Conservation (phyloP, 2,329 filamentous ascomycete species). For the Didymella pinodella region DNA sequence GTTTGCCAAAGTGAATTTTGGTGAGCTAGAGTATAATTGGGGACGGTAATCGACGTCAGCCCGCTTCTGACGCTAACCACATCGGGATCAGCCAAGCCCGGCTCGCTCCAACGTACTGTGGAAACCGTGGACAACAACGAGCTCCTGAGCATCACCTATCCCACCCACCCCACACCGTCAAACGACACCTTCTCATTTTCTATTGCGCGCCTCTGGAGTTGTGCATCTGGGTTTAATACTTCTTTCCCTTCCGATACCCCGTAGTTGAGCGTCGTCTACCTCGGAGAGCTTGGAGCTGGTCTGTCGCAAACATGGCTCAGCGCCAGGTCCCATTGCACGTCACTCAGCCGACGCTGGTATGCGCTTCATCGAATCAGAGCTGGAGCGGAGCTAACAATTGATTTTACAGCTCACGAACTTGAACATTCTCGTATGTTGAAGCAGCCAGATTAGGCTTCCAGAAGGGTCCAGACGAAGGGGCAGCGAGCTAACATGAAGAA, state of each 20-base stretch:
- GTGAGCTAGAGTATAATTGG: constrained; percentile 1
- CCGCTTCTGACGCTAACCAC: constrained; percentile 16
- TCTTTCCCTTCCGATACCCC: constrained; percentile 47
- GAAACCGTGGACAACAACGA: constrained; percentile 25
- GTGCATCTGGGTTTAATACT: constrained; percentile 49
- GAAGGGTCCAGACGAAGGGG: constrained; percentile 24
- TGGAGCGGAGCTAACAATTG: constrained; percentile 41
- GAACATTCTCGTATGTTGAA: constrained; percentile 57
- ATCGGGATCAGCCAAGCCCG: constrained; percentile 19
- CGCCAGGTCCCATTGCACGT: constrained; percentile 83
- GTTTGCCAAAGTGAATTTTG: neutral
- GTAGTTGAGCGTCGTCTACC: constrained; percentile 40
- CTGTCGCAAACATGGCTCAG: constrained; percentile 65
- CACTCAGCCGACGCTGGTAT: constrained; percentile 84
- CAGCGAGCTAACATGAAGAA: constrained; percentile 42
- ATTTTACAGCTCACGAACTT: constrained; percentile 54
- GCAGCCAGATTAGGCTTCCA: constrained; percentile 22
- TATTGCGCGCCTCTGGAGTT: constrained; percentile 51
- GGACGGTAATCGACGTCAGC: constrained; percentile 20
- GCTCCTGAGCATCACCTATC: constrained; percentile 39
- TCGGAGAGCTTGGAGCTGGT: constrained; percentile 51
- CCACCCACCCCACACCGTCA: constrained; percentile 36
- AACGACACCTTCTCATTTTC: constrained; percentile 47
- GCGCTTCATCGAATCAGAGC: constrained; percentile 25
- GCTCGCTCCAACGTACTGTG: constrained; percentile 22